A percentile compares a stretch with the other conserved stretches of the same genome.
These are phyloP conservation scores for Penicillium olsonii DNA, from an alignment of 2,329 filamentous ascomycete species.

Conservation along the genomic window DNA sequence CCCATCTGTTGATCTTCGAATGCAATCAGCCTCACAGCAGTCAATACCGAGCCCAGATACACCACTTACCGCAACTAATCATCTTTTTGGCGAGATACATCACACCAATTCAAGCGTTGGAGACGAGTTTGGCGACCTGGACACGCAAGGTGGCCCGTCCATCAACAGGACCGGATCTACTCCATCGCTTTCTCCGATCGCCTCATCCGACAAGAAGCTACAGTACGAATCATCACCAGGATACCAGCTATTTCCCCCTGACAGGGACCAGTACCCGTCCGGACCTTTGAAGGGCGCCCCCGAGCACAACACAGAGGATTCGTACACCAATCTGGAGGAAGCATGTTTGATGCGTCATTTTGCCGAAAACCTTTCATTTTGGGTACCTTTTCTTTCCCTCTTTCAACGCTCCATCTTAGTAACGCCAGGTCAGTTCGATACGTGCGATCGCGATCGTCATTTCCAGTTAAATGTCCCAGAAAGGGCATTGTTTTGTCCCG, in stretches of 20 bases:
- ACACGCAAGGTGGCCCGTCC: neutral
- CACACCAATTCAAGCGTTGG: neutral
- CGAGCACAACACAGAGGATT: neutral
- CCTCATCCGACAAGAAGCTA: neutral
- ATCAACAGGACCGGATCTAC: neutral
- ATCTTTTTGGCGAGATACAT: neutral
- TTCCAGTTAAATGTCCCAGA: constrained; percentile 13
- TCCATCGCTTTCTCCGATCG: neutral
- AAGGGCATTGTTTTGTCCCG: constrained; percentile 13
- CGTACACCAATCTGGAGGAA: constrained; percentile 8
- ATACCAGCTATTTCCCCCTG: neutral
- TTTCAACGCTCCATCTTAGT: neutral
- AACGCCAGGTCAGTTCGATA: constrained; percentile 8
- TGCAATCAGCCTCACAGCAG: neutral
- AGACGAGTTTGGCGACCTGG: neutral
- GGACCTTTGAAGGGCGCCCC: constrained; percentile 3
- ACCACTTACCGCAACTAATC: neutral
- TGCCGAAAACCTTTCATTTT: constrained; percentile 8
- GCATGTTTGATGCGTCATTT: constrained; percentile 12
- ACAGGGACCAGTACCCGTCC: constrained; percentile 4
- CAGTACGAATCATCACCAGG: neutral
- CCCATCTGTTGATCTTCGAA: neutral
- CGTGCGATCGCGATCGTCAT: constrained; percentile 11
- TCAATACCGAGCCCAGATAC: neutral
- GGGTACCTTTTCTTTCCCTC: constrained; percentile 1